Percentiles rank a stretch among this genome's conserved stretches.
phyloP scores from a whole-genome alignment of 2,329 filamentous ascomycete species.

The Aspergillus latus region DNA sequence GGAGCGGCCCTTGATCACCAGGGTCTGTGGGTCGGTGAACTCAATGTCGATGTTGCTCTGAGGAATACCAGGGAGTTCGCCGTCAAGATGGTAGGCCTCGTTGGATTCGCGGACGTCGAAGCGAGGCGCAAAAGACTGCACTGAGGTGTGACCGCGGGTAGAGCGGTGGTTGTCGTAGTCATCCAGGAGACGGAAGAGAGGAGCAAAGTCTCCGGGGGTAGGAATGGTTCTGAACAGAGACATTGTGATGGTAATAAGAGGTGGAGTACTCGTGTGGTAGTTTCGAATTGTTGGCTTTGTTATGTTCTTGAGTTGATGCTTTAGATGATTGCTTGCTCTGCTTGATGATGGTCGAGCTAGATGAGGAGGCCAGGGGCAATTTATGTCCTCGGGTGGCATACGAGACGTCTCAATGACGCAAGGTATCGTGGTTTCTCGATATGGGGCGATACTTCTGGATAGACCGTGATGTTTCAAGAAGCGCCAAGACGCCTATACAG shows the following conservation, averaged over 20 bases:
- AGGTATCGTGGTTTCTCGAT: neutral
- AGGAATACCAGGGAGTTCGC: slow-evolving; percentile 50
- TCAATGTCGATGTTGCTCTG: slow-evolving; percentile 51
- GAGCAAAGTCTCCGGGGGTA: slow-evolving; percentile 39
- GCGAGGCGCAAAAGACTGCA: slow-evolving; percentile 42
- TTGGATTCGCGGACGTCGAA: slow-evolving; percentile 51
- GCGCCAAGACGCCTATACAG: slow-evolving; percentile 10
- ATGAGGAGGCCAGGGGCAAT: slow-evolving; percentile 13
- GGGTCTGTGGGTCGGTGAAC: slow-evolving; percentile 49
- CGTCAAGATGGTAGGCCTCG: slow-evolving; percentile 48
- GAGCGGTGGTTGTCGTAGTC: slow-evolving; percentile 43
- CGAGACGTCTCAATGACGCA: slow-evolving; percentile 16
- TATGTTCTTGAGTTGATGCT: neutral
- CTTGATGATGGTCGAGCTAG: slow-evolving; percentile 11
- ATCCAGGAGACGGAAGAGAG: slow-evolving; percentile 50
- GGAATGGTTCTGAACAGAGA: slow-evolving; percentile 36
- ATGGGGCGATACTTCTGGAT: neutral
- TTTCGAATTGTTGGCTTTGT: neutral
- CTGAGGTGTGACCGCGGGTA: slow-evolving; percentile 18
- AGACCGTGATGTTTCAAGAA: slow-evolving; percentile 10
- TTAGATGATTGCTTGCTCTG: slow-evolving; percentile 11
- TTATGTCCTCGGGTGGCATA: slow-evolving; percentile 21
- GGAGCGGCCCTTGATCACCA: slow-evolving; percentile 47
- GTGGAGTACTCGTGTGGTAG: neutral
- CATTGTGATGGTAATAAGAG: slow-evolving; percentile 26